Evolutionary conservation across 2,329 filamentous ascomycete species (phyloP).

Genomic region (Lachnellula subtilissima): DNA sequence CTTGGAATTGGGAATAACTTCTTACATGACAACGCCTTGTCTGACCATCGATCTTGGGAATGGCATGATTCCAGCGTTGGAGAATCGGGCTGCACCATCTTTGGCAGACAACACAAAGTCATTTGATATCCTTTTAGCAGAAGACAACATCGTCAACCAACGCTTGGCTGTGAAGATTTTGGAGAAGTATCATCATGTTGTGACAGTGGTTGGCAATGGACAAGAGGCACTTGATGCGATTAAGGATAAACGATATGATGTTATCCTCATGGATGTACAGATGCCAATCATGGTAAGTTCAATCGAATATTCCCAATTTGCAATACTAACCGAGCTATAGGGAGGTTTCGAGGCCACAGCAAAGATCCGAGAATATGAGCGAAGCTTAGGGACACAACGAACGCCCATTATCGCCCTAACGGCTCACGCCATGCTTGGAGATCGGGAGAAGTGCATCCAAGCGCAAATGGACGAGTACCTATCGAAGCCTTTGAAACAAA

Average conservation of each 20-base stretch:
- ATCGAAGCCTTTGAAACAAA: slow-evolving; percentile 93
- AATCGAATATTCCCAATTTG: background rate
- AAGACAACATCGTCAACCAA: slow-evolving; percentile 98
- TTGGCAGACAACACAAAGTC: slow-evolving; percentile 92
- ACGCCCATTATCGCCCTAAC: slow-evolving; percentile 96
- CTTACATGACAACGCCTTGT: slow-evolving; percentile 97
- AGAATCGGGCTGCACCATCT: slow-evolving; percentile 86
- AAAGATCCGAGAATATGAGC: slow-evolving; percentile 94
- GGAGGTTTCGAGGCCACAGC: slow-evolving; percentile 96
- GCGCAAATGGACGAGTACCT: slow-evolving; percentile 99
- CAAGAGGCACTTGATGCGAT: slow-evolving; percentile 90
- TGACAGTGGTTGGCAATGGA: slow-evolving; percentile 92
- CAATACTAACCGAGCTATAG: slow-evolving; percentile 43
- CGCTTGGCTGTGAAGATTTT: slow-evolving; percentile 93
- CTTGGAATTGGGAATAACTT: slow-evolving; percentile 92
- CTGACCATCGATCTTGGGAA: slow-evolving; percentile 91
- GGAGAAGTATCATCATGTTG: slow-evolving; percentile 90
- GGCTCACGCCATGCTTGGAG: slow-evolving; percentile 97
- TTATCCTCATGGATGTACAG: slow-evolving; percentile 98
- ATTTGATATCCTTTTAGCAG: slow-evolving; percentile 89
- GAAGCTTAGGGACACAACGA: slow-evolving; percentile 69
- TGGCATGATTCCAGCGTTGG: slow-evolving; percentile 90
- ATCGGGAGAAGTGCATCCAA: slow-evolving; percentile 95
- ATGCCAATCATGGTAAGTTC: slow-evolving; percentile 93
- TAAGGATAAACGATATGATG: slow-evolving; percentile 87